Percentiles rank a stretch among this genome's conserved stretches.
Conservation (phyloP, 352 stramenopile species). For the Globisporangium alternatum region DNA sequence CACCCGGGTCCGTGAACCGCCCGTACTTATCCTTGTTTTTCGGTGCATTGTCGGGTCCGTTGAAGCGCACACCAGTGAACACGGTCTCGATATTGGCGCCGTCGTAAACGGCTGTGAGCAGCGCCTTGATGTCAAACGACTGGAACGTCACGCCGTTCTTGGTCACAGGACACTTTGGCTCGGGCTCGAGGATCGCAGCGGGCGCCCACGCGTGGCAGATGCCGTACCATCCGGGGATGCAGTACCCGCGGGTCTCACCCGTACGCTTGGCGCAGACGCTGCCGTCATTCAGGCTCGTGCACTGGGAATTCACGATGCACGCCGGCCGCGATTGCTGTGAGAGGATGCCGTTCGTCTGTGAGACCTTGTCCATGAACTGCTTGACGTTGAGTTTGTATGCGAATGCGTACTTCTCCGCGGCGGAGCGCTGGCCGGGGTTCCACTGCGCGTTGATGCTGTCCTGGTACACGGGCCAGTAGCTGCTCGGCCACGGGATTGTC, state of each 20-base stretch:
- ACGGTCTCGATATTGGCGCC: slow-evolving; percentile 9
- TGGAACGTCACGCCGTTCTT: slow-evolving; percentile 44
- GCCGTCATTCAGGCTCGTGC: slow-evolving; percentile 27
- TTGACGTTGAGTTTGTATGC: slow-evolving; percentile 35
- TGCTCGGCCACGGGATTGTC: slow-evolving; percentile 38
- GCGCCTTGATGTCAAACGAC: slow-evolving; percentile 50
- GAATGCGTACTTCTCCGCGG: slow-evolving; percentile 45
- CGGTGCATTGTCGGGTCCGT: slow-evolving; percentile 1
- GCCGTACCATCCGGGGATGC: slow-evolving; percentile 49
- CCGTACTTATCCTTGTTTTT: slow-evolving; percentile 16
- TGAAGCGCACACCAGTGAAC: slow-evolving; percentile 19
- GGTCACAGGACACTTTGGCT: slow-evolving; percentile 15
- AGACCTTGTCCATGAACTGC: slow-evolving; percentile 22
- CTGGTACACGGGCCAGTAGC: slow-evolving; percentile 60
- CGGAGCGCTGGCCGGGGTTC: slow-evolving; percentile 18
- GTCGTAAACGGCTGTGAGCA: slow-evolving; percentile 24
- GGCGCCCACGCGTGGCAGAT: slow-evolving; percentile 57
- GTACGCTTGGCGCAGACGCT: slow-evolving; percentile 20
- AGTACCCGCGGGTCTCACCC: slow-evolving; percentile 22
- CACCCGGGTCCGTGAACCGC: slow-evolving; percentile 10
- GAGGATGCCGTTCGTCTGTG: slow-evolving; percentile 17
- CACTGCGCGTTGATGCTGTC: slow-evolving; percentile 62
- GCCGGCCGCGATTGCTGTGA: slow-evolving; percentile 18
- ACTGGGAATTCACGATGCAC: slow-evolving; percentile 18
- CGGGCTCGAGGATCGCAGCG: slow-evolving; percentile 35